A percentile compares a stretch with the other conserved stretches of the same genome.
These are phyloP conservation scores for Erythrophleum fordii DNA, from an alignment of 306 rosid species.

Conservation along the genomic window DNA sequence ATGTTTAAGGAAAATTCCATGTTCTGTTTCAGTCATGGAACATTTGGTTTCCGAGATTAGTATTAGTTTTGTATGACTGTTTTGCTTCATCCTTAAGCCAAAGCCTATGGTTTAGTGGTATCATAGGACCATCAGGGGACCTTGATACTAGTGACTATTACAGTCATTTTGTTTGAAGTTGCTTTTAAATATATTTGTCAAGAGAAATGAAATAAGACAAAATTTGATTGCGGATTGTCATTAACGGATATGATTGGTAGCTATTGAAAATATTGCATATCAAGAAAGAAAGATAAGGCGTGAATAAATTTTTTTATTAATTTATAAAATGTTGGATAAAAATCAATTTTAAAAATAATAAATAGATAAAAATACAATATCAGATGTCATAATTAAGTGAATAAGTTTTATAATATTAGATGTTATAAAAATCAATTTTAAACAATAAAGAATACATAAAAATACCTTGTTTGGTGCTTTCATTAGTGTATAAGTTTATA, in stretches of 20 bases:
- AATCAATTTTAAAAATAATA: too few relatives aligned
- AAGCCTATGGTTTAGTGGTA: background rate
- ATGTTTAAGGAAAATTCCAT: constrained; percentile 18
- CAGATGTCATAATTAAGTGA: too few relatives aligned
- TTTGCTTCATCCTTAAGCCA: constrained; percentile 24
- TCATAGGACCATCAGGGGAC: background rate
- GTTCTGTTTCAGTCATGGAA: constrained; percentile 34
- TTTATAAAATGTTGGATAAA: too few relatives aligned
- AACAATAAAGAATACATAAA: too few relatives aligned
- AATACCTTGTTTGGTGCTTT: too few relatives aligned
- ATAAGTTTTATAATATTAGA: too few relatives aligned
- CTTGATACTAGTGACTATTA: background rate
- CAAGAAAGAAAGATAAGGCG: too few relatives aligned
- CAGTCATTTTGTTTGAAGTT: background rate
- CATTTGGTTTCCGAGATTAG: constrained; percentile 11
- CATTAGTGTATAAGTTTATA: too few relatives aligned
- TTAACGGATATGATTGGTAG: background rate
- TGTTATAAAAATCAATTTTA: too few relatives aligned
- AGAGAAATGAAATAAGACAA: background rate
- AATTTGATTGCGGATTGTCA: background rate
- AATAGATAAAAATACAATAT: too few relatives aligned
- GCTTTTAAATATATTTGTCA: background rate
- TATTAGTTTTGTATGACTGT: background rate
- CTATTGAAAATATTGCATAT: background rate
- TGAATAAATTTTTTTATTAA: too few relatives aligned